These are phyloP conservation scores for Colletotrichum tanaceti DNA, from an alignment of 2,329 filamentous ascomycete species.

Conservation along the genomic window DNA sequence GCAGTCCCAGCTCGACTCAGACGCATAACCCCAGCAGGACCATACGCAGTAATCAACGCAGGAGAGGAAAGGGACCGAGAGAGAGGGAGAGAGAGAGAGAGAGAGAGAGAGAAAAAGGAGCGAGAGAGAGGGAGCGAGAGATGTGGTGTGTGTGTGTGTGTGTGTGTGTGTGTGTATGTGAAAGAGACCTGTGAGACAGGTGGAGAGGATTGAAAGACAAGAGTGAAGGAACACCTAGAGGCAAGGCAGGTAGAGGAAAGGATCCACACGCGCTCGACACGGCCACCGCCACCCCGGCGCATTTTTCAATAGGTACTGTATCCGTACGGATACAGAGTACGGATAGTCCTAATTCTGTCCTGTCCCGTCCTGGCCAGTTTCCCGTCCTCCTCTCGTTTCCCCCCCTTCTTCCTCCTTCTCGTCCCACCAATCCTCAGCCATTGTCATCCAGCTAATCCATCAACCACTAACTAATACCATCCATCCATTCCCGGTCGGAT, in stretches of 20 bases:
- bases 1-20: conserved; percentile 25
- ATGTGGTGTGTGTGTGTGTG: too few species aligned
- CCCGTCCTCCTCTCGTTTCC: neutral
- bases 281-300: conserved; percentile 25
- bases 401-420: neutral
- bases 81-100: conserved; percentile 10
- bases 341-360: conserved; percentile 12
- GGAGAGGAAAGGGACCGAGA: too few species aligned
- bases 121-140: neutral
- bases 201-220: neutral
- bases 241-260: neutral
- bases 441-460: conserved; percentile 8
- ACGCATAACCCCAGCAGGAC: conserved; percentile 16
- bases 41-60: neutral
- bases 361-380: conserved; percentile 19
- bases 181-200: too few species aligned
- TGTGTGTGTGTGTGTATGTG: too few species aligned
- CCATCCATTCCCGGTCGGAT: conserved; percentile 7
- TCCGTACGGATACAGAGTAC: too few species aligned
- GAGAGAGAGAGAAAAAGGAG: neutral
- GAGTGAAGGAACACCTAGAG: conserved; percentile 4
- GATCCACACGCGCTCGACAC: conserved; percentile 30
- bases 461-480: neutral
- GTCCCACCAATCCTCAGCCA: neutral
- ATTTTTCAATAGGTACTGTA: conserved; percentile 13